A percentile compares a stretch with the other conserved stretches of the same genome.
These are phyloP conservation scores for Curvularia sp. DNA, from an alignment of 2,329 filamentous ascomycete species.

Conservation along the genomic window DNA sequence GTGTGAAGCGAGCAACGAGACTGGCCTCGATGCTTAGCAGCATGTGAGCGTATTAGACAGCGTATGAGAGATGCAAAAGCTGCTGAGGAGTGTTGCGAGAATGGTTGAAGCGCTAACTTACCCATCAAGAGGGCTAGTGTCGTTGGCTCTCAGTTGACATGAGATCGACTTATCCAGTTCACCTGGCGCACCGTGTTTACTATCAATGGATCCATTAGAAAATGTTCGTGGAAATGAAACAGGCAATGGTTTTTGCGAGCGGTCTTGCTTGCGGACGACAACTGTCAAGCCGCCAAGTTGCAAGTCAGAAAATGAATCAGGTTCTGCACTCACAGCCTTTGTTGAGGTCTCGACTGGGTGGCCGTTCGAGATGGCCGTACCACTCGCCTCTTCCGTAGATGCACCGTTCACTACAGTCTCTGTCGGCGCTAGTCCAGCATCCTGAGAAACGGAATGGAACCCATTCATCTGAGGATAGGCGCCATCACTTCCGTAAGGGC, in stretches of 20 bases:
- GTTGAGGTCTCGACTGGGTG: conserved; percentile 38
- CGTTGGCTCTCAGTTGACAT: conserved; percentile 48
- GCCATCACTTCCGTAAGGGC: conserved; percentile 33
- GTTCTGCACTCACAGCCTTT: conserved; percentile 46
- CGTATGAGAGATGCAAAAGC: neutral
- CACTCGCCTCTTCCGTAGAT: conserved; percentile 31
- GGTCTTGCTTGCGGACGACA: conserved; percentile 57
- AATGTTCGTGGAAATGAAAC: conserved; percentile 55
- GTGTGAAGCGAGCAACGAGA: neutral
- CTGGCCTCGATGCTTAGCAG: neutral
- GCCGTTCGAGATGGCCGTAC: conserved; percentile 34
- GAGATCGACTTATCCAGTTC: conserved; percentile 55
- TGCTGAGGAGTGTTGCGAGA: neutral
- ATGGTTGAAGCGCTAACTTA: conserved; percentile 27
- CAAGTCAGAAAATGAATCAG: conserved; percentile 61
- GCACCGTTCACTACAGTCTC: conserved; percentile 35
- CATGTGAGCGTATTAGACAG: neutral
- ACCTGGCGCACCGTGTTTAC: conserved; percentile 56
- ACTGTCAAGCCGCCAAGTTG: conserved; percentile 62
- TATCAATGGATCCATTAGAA: conserved; percentile 65
- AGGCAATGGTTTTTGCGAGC: conserved; percentile 43
- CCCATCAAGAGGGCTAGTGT: conserved; percentile 41
- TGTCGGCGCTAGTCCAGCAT: conserved; percentile 14
- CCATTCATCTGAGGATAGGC: conserved; percentile 42
- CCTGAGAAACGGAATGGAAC: conserved; percentile 30